Conservation (phyloP, 768 basidiomycete genomes). For the Amanita rimosa region DNA sequence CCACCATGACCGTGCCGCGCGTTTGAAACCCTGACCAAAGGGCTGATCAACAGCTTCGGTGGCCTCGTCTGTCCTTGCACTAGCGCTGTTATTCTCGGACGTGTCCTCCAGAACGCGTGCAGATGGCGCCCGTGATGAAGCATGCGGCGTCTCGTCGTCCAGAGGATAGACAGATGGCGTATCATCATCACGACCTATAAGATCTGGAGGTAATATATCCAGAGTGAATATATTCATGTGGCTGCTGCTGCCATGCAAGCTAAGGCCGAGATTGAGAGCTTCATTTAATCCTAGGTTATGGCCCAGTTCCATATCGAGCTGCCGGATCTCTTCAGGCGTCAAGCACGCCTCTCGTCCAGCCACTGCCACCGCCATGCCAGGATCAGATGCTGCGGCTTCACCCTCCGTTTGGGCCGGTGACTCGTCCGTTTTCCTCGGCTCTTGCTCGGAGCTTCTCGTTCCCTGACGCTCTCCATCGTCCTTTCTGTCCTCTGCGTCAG, state of each 20-base stretch:
- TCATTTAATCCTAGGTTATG: slow-evolving; percentile 26
- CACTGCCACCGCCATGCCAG: too few species aligned
- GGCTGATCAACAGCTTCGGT: neutral
- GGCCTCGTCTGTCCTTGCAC: slow-evolving; percentile 1
- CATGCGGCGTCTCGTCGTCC: slow-evolving; percentile 18
- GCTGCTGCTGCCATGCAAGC: slow-evolving; percentile 19
- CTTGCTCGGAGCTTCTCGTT: neutral
- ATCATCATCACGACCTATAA: slow-evolving; percentile 21
- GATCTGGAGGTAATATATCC: slow-evolving; percentile 21
- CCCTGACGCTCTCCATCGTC: neutral
- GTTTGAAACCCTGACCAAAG: neutral
- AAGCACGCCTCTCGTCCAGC: neutral
- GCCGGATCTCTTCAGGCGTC: slow-evolving; percentile 24
- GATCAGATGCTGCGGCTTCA: neutral
- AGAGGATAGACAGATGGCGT: slow-evolving; percentile 29
- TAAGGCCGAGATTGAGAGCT: slow-evolving; percentile 28
- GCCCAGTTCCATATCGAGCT: slow-evolving; percentile 22
- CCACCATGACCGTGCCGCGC: slow-evolving; percentile 1
- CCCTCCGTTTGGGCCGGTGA: slow-evolving; percentile 3
- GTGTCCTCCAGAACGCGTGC: slow-evolving; percentile 9
- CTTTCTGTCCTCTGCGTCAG: slow-evolving; percentile 19
- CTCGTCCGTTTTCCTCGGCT: neutral
- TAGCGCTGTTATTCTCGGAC: slow-evolving; percentile 10
- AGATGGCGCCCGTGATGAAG: slow-evolving; percentile 20
- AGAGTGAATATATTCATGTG: slow-evolving; percentile 30